Conservation (phyloP, 208 protist genomes). For the Novymonas esmeraldas region DNA sequence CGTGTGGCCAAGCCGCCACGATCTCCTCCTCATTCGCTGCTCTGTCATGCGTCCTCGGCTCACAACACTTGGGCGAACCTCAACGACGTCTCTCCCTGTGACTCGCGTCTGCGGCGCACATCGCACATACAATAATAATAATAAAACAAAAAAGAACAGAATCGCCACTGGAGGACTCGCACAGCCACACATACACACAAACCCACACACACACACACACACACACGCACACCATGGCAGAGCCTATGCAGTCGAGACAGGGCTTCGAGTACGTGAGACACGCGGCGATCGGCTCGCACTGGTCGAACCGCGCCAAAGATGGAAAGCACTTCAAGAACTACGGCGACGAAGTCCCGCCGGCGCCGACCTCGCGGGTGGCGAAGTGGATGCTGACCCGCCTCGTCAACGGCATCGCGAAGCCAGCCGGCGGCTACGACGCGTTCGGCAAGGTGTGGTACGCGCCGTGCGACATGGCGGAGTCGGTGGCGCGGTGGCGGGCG, state of each 20-base stretch:
- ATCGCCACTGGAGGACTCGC: background rate
- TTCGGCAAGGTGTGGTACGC: slow-evolving; percentile 47
- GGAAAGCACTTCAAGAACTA: slow-evolving; percentile 69
- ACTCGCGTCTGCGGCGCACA: no score
- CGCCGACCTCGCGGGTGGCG: slow-evolving; percentile 2
- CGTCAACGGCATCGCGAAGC: slow-evolving; percentile 23
- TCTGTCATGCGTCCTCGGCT: no score
- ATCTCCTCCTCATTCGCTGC: no score
- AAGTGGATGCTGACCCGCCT: slow-evolving; percentile 22
- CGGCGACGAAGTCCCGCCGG: slow-evolving; percentile 2
- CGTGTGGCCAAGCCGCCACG: no score
- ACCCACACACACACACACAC: background rate
- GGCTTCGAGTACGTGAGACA: slow-evolving; percentile 16
- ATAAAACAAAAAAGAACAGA: no score
- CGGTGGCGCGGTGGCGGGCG: slow-evolving; percentile 27
- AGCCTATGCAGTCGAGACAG: slow-evolving; percentile 11
- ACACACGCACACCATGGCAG: background rate
- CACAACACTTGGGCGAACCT: no score
- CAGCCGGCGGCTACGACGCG: slow-evolving; percentile 37
- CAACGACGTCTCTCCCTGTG: no score
- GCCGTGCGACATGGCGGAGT: slow-evolving; percentile 42
- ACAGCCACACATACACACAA: background rate
- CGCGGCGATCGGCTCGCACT: slow-evolving; percentile 34
- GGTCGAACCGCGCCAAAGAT: slow-evolving; percentile 52
- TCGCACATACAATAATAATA: no score